A percentile compares a stretch with the other conserved stretches of the same genome.
These are phyloP conservation scores for Giardia muris DNA, from an alignment of 208 protist genomes.

Conservation along the genomic window DNA sequence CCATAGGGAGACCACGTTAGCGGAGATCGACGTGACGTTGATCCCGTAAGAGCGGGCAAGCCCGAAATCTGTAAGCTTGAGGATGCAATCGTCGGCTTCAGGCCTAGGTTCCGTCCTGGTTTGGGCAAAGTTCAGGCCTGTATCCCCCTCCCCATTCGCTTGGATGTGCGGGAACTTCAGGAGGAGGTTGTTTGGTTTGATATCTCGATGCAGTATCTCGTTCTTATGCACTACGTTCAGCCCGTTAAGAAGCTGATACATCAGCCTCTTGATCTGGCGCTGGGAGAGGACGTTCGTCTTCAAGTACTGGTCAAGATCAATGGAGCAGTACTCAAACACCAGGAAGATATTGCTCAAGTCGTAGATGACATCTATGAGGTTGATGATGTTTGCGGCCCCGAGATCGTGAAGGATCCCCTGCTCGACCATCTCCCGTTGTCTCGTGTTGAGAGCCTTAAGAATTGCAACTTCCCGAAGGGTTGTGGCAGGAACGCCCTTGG, in stretches of 20 bases:
- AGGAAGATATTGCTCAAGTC: constrained; percentile 51
- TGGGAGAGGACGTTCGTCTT: constrained; percentile 32
- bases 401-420: constrained; percentile 60
- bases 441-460: constrained; percentile 43
- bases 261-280: neutral
- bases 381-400: constrained; percentile 73
- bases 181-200: constrained; percentile 4
- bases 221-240: neutral
- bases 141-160: neutral
- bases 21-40: neutral
- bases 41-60: constrained; percentile 34
- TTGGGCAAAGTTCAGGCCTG: neutral
- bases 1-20: constrained; percentile 37
- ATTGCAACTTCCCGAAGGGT: constrained; percentile 85
- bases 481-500: constrained; percentile 62
- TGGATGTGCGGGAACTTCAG: too few relatives aligned
- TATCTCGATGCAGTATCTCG: neutral
- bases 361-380: constrained; percentile 57
- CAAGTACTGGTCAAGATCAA: constrained; percentile 59
- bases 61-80: constrained; percentile 35
- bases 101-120: neutral
- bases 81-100: neutral
- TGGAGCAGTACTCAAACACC: constrained; percentile 59
- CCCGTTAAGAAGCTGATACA: neutral
- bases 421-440: neutral